These are phyloP conservation scores for Mediolabrus comicus DNA, from an alignment of 108 stramenopile species.

Conservation along the genomic window DNA sequence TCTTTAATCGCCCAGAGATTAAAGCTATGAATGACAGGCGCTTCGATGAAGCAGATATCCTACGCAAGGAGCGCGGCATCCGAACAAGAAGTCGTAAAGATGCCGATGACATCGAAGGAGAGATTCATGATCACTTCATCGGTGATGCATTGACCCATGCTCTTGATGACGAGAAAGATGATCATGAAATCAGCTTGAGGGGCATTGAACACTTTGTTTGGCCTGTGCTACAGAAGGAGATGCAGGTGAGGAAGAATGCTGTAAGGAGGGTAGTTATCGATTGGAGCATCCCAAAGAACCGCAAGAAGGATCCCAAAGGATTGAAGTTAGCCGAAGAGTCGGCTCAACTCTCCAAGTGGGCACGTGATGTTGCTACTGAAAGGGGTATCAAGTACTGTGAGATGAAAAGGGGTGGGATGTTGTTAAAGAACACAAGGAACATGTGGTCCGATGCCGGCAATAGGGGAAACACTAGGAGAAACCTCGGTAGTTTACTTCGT, in stretches of 20 bases:
- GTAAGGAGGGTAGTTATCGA: constrained; percentile 7
- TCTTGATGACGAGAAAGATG: constrained; percentile 18
- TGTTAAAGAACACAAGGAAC: no score
- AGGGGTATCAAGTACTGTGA: constrained; percentile 19
- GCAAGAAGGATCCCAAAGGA: constrained; percentile 9
- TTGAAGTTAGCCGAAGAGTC: constrained; percentile 8
- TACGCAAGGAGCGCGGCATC: constrained; percentile 29
- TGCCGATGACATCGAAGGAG: constrained; percentile 8
- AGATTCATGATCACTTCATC: constrained; percentile 7
- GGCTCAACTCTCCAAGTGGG: constrained; percentile 3
- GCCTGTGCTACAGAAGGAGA: constrained; percentile 23
- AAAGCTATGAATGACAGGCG: constrained; percentile 18
- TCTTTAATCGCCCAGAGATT: constrained; percentile 7
- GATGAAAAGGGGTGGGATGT: no score
- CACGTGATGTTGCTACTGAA: constrained; percentile 10
- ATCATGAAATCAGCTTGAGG: constrained; percentile 10
- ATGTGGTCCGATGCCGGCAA: no score
- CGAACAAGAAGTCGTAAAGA: constrained; percentile 13
- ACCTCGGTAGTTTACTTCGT: no score
- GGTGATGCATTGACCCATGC: constrained; percentile 20
- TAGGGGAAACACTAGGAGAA: no score
- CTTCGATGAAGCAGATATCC: constrained; percentile 30
- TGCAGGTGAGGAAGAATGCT: constrained; percentile 3
- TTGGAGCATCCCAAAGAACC: not conserved
- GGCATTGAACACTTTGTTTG: constrained; percentile 27